A percentile compares a stretch with the other conserved stretches of the same genome.
Evolutionary conservation across 2,329 filamentous ascomycete species (phyloP).

Genomic region (Fusarium albidum): DNA sequence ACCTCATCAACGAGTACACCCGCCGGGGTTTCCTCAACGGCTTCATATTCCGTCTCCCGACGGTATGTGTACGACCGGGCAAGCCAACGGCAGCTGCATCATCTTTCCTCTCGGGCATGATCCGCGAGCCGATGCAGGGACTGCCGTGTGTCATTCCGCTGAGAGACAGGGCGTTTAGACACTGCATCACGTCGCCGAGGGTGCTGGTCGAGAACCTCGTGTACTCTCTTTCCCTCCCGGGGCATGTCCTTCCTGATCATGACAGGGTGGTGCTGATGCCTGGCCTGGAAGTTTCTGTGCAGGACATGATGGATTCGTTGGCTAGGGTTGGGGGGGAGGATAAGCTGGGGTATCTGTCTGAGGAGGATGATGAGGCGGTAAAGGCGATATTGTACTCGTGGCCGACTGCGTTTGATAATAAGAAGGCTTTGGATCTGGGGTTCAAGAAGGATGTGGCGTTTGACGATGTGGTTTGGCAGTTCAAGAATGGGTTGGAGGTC

Average conservation of each 20-base stretch:
- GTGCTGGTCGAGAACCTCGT: slow-evolving; percentile 56
- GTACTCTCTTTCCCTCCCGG: slow-evolving; percentile 40
- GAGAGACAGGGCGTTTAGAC: slow-evolving; percentile 51
- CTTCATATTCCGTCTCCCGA: slow-evolving; percentile 63
- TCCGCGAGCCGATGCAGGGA: slow-evolving; percentile 61
- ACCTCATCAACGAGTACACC: slow-evolving; percentile 37
- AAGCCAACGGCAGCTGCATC: slow-evolving; percentile 65
- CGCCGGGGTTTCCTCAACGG: slow-evolving; percentile 65
- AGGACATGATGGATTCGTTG: slow-evolving; percentile 59
- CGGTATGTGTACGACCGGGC: slow-evolving; percentile 66
- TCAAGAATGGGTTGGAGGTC: neutral
- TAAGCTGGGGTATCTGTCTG: slow-evolving; percentile 50
- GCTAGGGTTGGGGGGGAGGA: slow-evolving; percentile 55
- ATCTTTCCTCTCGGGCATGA: slow-evolving; percentile 66
- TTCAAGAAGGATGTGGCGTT: slow-evolving; percentile 53
- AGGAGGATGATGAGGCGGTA: slow-evolving; percentile 55
- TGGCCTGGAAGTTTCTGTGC: slow-evolving; percentile 56
- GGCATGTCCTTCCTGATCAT: slow-evolving; percentile 16
- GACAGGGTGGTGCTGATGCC: slow-evolving; percentile 52
- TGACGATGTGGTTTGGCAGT: slow-evolving; percentile 33
- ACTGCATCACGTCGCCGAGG: slow-evolving; percentile 59
- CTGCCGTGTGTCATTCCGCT: slow-evolving; percentile 54
- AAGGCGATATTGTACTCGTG: slow-evolving; percentile 60
- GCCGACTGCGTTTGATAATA: slow-evolving; percentile 56
- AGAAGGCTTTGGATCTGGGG: slow-evolving; percentile 59